phyloP scores from a whole-genome alignment of 495 filamentous ascomycete genomes.

The Talaromyces borbonicus region DNA sequence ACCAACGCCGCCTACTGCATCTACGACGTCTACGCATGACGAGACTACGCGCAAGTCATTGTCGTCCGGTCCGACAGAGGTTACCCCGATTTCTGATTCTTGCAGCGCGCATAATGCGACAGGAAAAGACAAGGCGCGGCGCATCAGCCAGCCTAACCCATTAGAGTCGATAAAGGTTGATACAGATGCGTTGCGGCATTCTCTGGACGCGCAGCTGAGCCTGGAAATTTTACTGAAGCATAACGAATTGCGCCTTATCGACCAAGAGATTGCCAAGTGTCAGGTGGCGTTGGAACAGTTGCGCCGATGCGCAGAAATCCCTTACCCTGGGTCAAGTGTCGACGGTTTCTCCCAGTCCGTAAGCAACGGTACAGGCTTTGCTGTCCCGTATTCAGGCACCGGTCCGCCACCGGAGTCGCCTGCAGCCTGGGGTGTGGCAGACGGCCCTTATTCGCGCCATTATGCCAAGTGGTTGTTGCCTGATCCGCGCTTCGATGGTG shows the following conservation, averaged over 20 bases:
- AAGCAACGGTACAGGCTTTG: slow-evolving; percentile 59
- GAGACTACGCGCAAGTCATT: not conserved
- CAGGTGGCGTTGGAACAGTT: slow-evolving; percentile 93
- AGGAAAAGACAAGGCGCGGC: slow-evolving; percentile 9
- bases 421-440: slow-evolving; percentile 79
- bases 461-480: slow-evolving; percentile 91
- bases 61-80: not conserved
- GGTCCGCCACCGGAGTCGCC: slow-evolving; percentile 49
- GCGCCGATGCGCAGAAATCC: slow-evolving; percentile 80
- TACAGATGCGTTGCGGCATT: slow-evolving; percentile 47
- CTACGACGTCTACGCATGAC: slow-evolving; percentile 6
- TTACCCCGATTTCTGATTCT: not conserved
- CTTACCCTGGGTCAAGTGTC: slow-evolving; percentile 64
- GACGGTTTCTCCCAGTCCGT: slow-evolving; percentile 53
- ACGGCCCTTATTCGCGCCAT: slow-evolving; percentile 88
- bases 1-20: slow-evolving; percentile 7
- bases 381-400: slow-evolving; percentile 46
- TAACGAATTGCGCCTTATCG: slow-evolving; percentile 83
- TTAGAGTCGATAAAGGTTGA: slow-evolving; percentile 18
- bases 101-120: not conserved
- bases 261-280: slow-evolving; percentile 93
- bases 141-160: slow-evolving; percentile 14
- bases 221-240: slow-evolving; percentile 92
- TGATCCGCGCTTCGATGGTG: slow-evolving; percentile 77
- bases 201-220: slow-evolving; percentile 75